Evolutionary conservation across 1,284 basidiomycete genomes (phyloP).

Genomic region (Apiotrichum montevideense): DNA sequence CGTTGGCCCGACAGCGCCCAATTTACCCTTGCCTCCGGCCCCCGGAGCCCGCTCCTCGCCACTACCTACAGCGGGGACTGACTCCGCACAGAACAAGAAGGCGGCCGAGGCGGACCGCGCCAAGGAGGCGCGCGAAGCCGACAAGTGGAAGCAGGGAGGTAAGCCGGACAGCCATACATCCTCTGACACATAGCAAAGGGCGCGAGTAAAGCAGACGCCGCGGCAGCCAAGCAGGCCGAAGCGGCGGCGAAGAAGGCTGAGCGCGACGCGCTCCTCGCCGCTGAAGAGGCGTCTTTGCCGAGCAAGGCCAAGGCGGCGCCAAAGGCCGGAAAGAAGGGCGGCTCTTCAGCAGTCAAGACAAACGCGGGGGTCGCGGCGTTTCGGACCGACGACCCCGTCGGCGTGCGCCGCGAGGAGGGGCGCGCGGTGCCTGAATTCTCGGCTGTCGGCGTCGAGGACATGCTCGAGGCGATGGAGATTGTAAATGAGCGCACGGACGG

Average conservation of each 20-base stretch:
- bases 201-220: conserved; percentile 3
- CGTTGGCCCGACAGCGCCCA: no score
- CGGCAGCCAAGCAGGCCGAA: conserved; percentile 51
- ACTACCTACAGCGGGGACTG: not conserved
- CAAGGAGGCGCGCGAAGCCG: conserved; percentile 59
- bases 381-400: conserved; percentile 57
- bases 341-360: conserved; percentile 10
- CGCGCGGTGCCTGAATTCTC: conserved; percentile 60
- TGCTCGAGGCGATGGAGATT: conserved; percentile 78
- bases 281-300: conserved; percentile 69
- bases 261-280: conserved; percentile 54
- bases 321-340: conserved; percentile 32
- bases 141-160: conserved; percentile 66
- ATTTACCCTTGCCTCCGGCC: no score
- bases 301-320: conserved; percentile 56
- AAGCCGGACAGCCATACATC: conserved; percentile 41
- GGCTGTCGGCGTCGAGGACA: conserved; percentile 87
- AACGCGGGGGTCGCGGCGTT: conserved; percentile 27
- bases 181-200: conserved; percentile 13
- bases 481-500: conserved; percentile 91
- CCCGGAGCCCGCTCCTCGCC: no score
- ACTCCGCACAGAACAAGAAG: conserved; percentile 55
- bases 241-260: conserved; percentile 52
- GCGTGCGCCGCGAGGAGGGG: conserved; percentile 50
- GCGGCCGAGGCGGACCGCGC: conserved; percentile 21